Conservation (phyloP, 371 early-diverging fungal species). For the Rhizopus delemar region DNA sequence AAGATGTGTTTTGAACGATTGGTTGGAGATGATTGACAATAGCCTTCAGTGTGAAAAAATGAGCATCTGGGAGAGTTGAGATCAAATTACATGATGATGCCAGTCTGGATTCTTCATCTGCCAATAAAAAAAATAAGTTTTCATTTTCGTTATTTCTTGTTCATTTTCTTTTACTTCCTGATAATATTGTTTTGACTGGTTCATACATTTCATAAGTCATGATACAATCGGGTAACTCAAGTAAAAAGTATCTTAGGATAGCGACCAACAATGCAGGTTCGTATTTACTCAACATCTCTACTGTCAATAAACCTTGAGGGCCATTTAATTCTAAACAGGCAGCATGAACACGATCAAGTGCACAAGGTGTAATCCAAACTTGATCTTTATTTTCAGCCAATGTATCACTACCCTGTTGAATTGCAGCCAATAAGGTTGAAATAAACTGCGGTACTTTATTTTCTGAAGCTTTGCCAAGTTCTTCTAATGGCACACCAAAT, state of each 20-base stretch:
- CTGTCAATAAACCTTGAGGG: slow-evolving; percentile 50
- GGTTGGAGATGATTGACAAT: slow-evolving; percentile 45
- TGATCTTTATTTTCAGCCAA: slow-evolving; percentile 18
- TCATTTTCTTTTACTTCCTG: slow-evolving; percentile 43
- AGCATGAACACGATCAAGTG: slow-evolving; percentile 64
- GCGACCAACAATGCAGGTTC: slow-evolving; percentile 64
- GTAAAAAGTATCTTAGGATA: slow-evolving; percentile 65
- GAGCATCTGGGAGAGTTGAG: slow-evolving; percentile 55
- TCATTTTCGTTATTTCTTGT: not conserved
- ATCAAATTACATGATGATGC: slow-evolving; percentile 58
- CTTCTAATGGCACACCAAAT: slow-evolving; percentile 76
- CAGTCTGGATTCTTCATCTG: slow-evolving; percentile 38
- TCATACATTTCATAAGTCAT: slow-evolving; percentile 73
- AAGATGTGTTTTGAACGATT: slow-evolving; percentile 26
- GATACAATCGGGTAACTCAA: slow-evolving; percentile 72
- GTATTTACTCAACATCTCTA: slow-evolving; percentile 55
- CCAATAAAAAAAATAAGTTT: not conserved
- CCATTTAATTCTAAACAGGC: slow-evolving; percentile 63
- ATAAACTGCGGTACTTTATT: slow-evolving; percentile 64
- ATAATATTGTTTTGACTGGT: slow-evolving; percentile 68
- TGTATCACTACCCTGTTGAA: slow-evolving; percentile 33
- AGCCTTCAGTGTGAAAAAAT: slow-evolving; percentile 55
- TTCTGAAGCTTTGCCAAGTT: slow-evolving; percentile 58
- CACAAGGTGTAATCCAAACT: slow-evolving; percentile 65
- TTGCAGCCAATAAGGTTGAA: slow-evolving; percentile 34